phyloP scores from a whole-genome alignment of 768 basidiomycete genomes.

The Boletus subcaerulescens region DNA sequence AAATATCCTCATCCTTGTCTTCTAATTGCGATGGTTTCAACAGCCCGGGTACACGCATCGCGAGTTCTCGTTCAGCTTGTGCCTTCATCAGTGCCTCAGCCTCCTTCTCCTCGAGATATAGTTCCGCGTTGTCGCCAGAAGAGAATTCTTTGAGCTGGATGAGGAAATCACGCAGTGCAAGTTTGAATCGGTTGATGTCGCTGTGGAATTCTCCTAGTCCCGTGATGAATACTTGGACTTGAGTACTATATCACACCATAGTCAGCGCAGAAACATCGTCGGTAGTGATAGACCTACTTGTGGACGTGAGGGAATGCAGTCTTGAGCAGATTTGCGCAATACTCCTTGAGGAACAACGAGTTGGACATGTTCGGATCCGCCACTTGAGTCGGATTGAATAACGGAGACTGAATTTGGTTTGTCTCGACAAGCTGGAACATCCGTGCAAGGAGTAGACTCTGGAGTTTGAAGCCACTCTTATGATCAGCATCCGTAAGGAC shows the following conservation, averaged over 20 bases:
- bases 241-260: conserved; percentile 43
- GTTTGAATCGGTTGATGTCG: conserved; percentile 89
- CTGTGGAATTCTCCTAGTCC: conserved; percentile 69
- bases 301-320: conserved; percentile 92
- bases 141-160: conserved; percentile 98
- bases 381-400: conserved; percentile 77
- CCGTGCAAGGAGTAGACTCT: conserved; percentile 86
- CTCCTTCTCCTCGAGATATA: conserved; percentile 94
- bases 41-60: conserved; percentile 96
- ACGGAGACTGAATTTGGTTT: conserved; percentile 72
- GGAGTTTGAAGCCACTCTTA: conserved; percentile 97
- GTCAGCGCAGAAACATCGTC: conserved; percentile 9
- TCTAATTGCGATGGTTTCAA: conserved; percentile 93
- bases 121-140: conserved; percentile 83
- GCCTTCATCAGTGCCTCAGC: conserved; percentile 74
- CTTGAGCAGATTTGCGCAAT: conserved; percentile 81
- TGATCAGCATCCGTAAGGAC: conserved; percentile 97
- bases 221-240: conserved; percentile 67
- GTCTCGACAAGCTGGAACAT: conserved; percentile 91
- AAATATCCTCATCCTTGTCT: conserved; percentile 86
- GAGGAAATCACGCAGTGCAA: conserved; percentile 93
- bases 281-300: conserved; percentile 47
- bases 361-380: conserved; percentile 74
- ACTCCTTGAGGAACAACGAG: conserved; percentile 75
- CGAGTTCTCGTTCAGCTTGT: conserved; percentile 81